Conservation (phyloP, 441 rosid genomes). For the Erysimum pusillum region DNA sequence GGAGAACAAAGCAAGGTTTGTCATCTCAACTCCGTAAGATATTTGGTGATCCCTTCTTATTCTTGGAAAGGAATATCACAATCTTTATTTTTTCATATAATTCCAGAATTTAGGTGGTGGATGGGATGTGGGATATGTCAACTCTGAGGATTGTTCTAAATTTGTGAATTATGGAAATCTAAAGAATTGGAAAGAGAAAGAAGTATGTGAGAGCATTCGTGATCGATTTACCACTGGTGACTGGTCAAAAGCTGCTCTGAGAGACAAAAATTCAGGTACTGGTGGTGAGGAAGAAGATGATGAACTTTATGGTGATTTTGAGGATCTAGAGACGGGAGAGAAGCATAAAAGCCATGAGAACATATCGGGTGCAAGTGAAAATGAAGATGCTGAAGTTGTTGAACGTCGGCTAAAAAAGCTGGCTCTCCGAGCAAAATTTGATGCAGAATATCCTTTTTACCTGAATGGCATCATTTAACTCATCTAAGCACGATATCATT, state of each 20-base stretch:
- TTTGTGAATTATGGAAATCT: constrained; percentile 54
- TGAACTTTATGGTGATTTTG: constrained; percentile 82
- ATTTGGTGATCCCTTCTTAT: constrained; percentile 19
- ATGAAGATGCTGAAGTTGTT: constrained; percentile 53
- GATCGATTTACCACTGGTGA: constrained; percentile 91
- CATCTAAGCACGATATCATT: constrained; percentile 25
- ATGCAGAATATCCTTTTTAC: constrained; percentile 85
- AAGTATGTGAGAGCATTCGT: constrained; percentile 73
- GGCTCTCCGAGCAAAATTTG: constrained; percentile 78
- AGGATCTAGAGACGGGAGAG: constrained; percentile 89
- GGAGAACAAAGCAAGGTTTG: constrained; percentile 77
- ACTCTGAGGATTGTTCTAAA: constrained; percentile 83
- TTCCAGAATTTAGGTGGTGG: constrained; percentile 65
- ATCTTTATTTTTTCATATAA: constrained; percentile 31
- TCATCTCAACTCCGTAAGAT: constrained; percentile 19
- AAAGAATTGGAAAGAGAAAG: constrained; percentile 77
- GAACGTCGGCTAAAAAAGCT: constrained; percentile 83
- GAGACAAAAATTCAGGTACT: constrained; percentile 56
- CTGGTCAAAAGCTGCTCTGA: constrained; percentile 80
- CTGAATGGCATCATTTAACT: constrained; percentile 23
- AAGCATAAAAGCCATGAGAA: constrained; percentile 52
- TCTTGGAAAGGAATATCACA: constrained; percentile 1
- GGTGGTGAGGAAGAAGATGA: constrained; percentile 54
- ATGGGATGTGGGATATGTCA: constrained; percentile 51
- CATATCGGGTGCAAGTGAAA: constrained; percentile 48